These are phyloP conservation scores for Pseudogymnoascus sp. DNA, from an alignment of 2,329 filamentous ascomycete genomes.

Conservation along the genomic window DNA sequence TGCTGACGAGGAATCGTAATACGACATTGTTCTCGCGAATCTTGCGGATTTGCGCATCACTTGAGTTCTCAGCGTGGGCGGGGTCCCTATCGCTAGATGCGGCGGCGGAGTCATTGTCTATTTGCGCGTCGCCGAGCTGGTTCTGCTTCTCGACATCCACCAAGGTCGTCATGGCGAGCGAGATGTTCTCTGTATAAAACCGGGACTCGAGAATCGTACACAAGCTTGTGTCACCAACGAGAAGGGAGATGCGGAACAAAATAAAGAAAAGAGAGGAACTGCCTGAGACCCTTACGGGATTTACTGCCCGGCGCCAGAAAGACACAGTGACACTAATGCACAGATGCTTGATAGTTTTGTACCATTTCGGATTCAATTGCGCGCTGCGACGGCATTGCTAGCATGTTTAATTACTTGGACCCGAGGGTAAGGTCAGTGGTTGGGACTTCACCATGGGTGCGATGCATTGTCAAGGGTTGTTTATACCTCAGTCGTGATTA, in stretches of 20 bases:
- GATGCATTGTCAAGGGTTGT: background rate
- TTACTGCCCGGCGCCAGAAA: background rate
- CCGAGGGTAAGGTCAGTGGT: background rate
- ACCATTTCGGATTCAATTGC: background rate
- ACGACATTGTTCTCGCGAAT: constrained; percentile 10
- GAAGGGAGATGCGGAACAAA: background rate
- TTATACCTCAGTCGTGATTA: background rate
- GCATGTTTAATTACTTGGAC: background rate
- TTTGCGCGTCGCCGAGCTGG: background rate
- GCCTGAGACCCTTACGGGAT: background rate
- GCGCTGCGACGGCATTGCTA: background rate
- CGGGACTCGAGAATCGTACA: background rate
- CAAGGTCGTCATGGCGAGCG: background rate
- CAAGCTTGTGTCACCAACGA: background rate
- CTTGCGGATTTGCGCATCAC: background rate
- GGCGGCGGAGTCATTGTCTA: constrained; percentile 5
- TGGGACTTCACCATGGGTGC: background rate
- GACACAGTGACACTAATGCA: background rate
- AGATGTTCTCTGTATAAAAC: background rate
- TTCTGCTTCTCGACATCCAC: constrained; percentile 10
- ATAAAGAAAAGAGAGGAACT: background rate
- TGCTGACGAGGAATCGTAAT: background rate
- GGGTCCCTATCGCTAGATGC: background rate
- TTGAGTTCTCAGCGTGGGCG: background rate
- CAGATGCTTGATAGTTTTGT: background rate